Evolutionary conservation across 106 monocot species (phyloP), one percentile per base, ranked within the genome.

Genomic region (Agapanthus africanus): DNA sequence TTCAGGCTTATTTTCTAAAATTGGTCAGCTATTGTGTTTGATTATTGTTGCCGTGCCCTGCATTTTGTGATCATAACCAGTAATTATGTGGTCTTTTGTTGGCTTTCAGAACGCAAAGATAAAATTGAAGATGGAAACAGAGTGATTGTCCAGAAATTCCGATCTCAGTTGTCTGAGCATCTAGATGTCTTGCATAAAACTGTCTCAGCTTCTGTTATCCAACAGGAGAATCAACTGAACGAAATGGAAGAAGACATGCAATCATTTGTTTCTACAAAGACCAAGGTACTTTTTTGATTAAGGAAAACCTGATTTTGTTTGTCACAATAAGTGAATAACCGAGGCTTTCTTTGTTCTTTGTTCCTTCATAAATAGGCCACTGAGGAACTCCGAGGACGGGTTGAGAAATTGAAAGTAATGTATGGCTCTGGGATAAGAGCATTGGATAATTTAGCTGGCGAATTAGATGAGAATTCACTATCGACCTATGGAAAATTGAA

Each of bases 161-260:
- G 72, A 61, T 77, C 87, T 79, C 82, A 93, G 39, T 79, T 99
- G 73, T 85, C 80, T 68, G 70, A 93, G 70, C 92, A 92, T 65
- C 75, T 99, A 37, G 82, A 99, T 59, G 67, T 83, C 37, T 81
- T 99, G 83, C 97, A 99, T 73, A 79, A 69, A 37, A 93, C 87
- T 11, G 87, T 99, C 30, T 90, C 92, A 65, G 51, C 76, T 75
- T 92, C 97, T 65, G 84, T 90, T 25, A 72, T 79, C 69, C 80
- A 99, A 65, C 97, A 93, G 74, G 97, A 99, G 75, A 90, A 66
- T 63, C 89, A 92, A 60, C 81, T 99, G 54, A 87, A 83, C 65
- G 92, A 93, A 83, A 89, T 99, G 89, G 97, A 90, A 75, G 82
- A 89, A 56, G 92, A 99, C 61, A 99, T 99, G 92, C 82, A 90